These are phyloP conservation scores for Pythium monospermum DNA, from an alignment of 352 stramenopile genomes.

Conservation along the genomic window DNA sequence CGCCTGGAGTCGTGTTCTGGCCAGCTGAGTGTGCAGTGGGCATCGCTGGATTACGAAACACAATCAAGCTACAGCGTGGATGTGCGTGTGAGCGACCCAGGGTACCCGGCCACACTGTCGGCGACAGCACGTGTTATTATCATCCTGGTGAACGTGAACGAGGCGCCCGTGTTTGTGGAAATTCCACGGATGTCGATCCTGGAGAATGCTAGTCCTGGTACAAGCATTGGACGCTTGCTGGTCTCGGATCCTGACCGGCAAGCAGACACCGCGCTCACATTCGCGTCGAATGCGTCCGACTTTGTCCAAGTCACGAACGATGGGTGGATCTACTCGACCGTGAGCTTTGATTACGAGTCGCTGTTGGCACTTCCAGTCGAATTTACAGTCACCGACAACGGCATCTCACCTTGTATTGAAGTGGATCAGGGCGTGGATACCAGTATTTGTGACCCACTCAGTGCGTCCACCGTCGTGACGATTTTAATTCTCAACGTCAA, in stretches of 20 bases:
- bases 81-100: slow-evolving; percentile 36
- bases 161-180: slow-evolving; percentile 31
- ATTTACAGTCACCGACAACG: slow-evolving; percentile 32
- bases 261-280: slow-evolving; percentile 11
- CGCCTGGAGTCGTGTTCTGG: slow-evolving; percentile 49
- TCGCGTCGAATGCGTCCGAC: slow-evolving; percentile 30
- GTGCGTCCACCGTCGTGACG: neutral
- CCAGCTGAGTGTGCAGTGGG: slow-evolving; percentile 41
- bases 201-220: slow-evolving; percentile 31
- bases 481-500: slow-evolving; percentile 38
- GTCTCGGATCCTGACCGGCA: slow-evolving; percentile 31
- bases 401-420: slow-evolving; percentile 16
- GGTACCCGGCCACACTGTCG: slow-evolving; percentile 31
- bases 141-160: slow-evolving; percentile 44
- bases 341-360: slow-evolving; percentile 36
- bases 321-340: slow-evolving; percentile 12
- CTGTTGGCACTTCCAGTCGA: slow-evolving; percentile 23
- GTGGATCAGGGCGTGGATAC: slow-evolving; percentile 4
- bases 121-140: slow-evolving; percentile 27
- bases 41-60: slow-evolving; percentile 44
- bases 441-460: slow-evolving; percentile 15
- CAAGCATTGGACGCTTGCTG: slow-evolving; percentile 31
- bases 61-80: slow-evolving; percentile 32
- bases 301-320: slow-evolving; percentile 21
- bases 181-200: slow-evolving; percentile 26